These are phyloP conservation scores for Pholiota adiposa DNA, from an alignment of 1,284 basidiomycete genomes.

Conservation along the genomic window DNA sequence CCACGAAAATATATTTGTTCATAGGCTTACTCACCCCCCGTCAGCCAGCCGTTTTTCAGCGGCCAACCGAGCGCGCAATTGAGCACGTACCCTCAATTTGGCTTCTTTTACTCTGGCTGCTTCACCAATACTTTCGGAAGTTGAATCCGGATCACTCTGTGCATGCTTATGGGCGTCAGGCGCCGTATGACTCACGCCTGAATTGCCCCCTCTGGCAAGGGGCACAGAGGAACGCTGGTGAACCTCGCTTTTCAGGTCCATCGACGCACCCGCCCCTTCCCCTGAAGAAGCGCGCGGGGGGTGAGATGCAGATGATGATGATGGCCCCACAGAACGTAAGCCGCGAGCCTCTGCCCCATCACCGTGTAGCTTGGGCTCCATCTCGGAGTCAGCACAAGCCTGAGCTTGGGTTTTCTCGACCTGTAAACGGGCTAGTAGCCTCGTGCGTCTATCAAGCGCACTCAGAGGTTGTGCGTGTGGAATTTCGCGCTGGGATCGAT, in stretches of 20 bases:
- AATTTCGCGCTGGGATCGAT: conserved; percentile 15
- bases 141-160: conserved; percentile 21
- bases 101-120: conserved; percentile 40
- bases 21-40: conserved; percentile 17
- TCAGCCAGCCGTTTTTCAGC: conserved; percentile 43
- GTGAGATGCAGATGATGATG: too few relatives aligned
- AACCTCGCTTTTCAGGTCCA: too few relatives aligned
- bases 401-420: conserved; percentile 43
- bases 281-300: too few relatives aligned
- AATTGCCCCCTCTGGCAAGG: not conserved
- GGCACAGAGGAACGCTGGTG: too few relatives aligned
- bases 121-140: conserved; percentile 18
- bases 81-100: conserved; percentile 51
- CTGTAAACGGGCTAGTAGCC: conserved; percentile 49
- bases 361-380: conserved; percentile 1
- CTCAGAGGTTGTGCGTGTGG: conserved; percentile 7
- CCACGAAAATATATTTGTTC: conserved; percentile 7
- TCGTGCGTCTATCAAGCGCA: conserved; percentile 34
- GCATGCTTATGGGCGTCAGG: conserved; percentile 13
- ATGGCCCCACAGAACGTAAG: too few relatives aligned
- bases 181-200: conserved; percentile 2
- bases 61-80: conserved; percentile 52
- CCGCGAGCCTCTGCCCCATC: not conserved
- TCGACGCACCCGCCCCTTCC: too few relatives aligned
- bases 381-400: too few relatives aligned